phyloP scores from a whole-genome alignment of 768 basidiomycete genomes.

The Cystobasidiopsis lactophilus region DNA sequence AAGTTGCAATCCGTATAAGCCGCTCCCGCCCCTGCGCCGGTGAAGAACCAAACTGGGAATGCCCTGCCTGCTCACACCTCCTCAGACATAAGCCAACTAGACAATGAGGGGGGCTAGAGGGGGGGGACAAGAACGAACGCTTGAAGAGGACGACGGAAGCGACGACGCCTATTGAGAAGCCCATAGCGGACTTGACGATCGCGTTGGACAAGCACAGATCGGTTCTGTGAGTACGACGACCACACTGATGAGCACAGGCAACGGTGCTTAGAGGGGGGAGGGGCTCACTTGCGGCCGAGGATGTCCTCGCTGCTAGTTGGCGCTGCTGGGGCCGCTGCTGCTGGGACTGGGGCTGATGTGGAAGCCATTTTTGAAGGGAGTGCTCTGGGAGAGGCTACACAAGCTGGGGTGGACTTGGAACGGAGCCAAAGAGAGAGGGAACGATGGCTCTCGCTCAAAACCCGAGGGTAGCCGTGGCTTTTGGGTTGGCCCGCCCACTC shows the following conservation, averaged over 20 bases:
- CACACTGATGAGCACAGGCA: neutral
- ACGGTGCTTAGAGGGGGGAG: neutral
- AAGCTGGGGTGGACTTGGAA: no score
- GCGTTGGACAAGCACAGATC: neutral
- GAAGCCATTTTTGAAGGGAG: no score
- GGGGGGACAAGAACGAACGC: neutral
- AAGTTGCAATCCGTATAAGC: slow-evolving; percentile 1
- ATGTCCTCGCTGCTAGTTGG: neutral
- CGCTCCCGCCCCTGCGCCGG: neutral
- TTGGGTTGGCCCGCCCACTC: no score
- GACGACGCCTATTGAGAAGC: slow-evolving; percentile 1
- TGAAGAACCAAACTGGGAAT: neutral
- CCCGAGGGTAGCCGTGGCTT: no score
- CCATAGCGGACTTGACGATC: neutral
- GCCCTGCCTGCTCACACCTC: neutral
- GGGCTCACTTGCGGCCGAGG: neutral
- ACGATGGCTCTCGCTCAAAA: no score
- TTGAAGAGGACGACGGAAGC: neutral
- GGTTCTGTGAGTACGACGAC: neutral
- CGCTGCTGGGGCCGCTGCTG: neutral
- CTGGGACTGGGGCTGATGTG: no score
- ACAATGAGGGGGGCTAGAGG: neutral
- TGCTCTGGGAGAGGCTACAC: no score
- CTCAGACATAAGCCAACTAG: neutral
- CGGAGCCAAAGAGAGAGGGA: no score